Evolutionary conservation across 1,284 basidiomycete species (phyloP).

Genomic region (Boletus mariae): DNA sequence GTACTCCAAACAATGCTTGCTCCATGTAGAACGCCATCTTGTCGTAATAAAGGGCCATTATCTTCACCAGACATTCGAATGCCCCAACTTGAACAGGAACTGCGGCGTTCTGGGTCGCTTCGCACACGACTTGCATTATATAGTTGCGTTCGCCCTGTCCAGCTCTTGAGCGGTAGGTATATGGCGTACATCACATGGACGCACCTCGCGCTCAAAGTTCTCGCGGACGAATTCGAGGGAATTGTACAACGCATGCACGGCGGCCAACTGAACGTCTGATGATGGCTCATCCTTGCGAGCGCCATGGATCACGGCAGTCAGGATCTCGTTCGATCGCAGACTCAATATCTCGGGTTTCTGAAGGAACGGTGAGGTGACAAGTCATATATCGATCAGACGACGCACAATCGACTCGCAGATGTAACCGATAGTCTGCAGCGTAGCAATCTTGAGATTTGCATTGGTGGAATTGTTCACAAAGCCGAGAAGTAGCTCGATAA

Average conservation of each 20-base stretch:
- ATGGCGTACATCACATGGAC: slow-evolving; percentile 16
- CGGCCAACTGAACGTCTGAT: slow-evolving; percentile 92
- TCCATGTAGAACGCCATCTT: slow-evolving; percentile 99
- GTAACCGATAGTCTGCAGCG: slow-evolving; percentile 93
- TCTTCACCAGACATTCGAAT: slow-evolving; percentile 93
- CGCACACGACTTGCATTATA: slow-evolving; percentile 99
- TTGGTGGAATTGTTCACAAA: slow-evolving; percentile 83
- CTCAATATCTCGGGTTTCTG: slow-evolving; percentile 91
- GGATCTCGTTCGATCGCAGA: slow-evolving; percentile 91
- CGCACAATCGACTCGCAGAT: slow-evolving; percentile 95
- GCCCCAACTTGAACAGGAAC: slow-evolving; percentile 86
- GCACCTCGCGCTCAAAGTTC: slow-evolving; percentile 95
- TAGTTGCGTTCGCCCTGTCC: slow-evolving; percentile 94
- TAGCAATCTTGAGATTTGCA: slow-evolving; percentile 79
- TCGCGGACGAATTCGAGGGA: slow-evolving; percentile 97
- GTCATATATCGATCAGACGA: slow-evolving; percentile 22
- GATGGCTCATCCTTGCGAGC: slow-evolving; percentile 95
- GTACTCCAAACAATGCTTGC: slow-evolving; percentile 92
- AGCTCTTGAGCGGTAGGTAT: slow-evolving; percentile 8
- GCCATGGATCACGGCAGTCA: slow-evolving; percentile 98
- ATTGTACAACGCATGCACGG: slow-evolving; percentile 91
- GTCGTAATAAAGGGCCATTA: slow-evolving; percentile 98
- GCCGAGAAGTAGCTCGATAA: slow-evolving; percentile 85
- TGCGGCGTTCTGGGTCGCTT: slow-evolving; percentile 87
- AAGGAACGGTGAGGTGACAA: slow-evolving; percentile 14